These are phyloP conservation scores for Scutellaria galericulata DNA, from an alignment of 257 asterid genomes.

Conservation along the genomic window DNA sequence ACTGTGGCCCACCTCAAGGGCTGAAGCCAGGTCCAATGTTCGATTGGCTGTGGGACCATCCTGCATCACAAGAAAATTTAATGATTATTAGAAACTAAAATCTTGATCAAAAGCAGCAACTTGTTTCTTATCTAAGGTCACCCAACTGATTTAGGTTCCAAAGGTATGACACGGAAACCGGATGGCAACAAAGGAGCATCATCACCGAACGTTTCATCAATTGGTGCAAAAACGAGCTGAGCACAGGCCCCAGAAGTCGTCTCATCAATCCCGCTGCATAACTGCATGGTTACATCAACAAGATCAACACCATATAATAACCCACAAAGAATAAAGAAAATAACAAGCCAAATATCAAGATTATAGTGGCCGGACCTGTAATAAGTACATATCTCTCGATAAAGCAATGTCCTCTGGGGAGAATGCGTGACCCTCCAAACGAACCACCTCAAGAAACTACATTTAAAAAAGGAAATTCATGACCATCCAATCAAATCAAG, in stretches of 20 bases:
- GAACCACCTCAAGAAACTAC: conserved; percentile 91
- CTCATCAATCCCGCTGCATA: conserved; percentile 91
- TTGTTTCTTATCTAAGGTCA: conserved; percentile 1
- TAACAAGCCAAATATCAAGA: neutral
- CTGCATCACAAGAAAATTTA: conserved; percentile 42
- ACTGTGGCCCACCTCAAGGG: conserved; percentile 78
- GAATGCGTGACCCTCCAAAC: conserved; percentile 87
- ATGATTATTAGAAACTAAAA: too few relatives aligned
- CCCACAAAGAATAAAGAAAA: neutral
- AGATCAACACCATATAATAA: conserved; percentile 5
- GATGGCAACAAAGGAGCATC: conserved; percentile 92
- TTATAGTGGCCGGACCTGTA: conserved; percentile 58
- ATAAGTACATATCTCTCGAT: conserved; percentile 85
- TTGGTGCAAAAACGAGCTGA: conserved; percentile 95
- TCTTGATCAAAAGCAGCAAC: too few relatives aligned
- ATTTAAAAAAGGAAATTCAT: neutral
- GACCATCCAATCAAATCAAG: neutral
- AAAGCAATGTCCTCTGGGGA: conserved; percentile 80
- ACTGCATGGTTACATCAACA: conserved; percentile 48
- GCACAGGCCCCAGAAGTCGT: conserved; percentile 74
- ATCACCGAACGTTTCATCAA: conserved; percentile 90
- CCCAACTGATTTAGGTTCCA: conserved; percentile 87
- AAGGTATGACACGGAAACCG: conserved; percentile 92
- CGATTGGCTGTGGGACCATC: conserved; percentile 68
- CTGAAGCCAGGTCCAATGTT: conserved; percentile 85